Conservation (phyloP, 371 early-diverging fungal species). For the Apophysomyces elegans region DNA sequence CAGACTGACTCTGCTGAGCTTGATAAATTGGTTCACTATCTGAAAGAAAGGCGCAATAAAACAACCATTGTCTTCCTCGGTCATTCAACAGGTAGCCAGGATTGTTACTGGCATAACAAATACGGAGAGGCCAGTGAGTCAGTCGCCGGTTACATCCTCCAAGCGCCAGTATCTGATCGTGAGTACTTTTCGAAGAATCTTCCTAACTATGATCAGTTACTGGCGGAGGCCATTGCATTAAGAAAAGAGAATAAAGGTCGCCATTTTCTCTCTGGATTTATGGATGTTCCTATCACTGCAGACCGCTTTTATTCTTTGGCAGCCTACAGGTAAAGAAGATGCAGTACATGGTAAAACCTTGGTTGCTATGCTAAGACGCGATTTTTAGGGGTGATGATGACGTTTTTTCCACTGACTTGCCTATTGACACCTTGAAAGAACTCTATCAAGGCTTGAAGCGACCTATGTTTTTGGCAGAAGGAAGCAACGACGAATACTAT, state of each 20-base stretch:
- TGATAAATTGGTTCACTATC: slow-evolving; percentile 42
- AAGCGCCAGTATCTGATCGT: slow-evolving; percentile 61
- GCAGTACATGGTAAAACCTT: background rate
- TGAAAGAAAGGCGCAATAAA: slow-evolving; percentile 40
- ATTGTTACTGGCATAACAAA: slow-evolving; percentile 49
- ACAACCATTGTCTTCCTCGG: slow-evolving; percentile 51
- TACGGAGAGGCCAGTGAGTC: slow-evolving; percentile 33
- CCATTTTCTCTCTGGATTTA: slow-evolving; percentile 40
- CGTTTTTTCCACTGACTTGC: slow-evolving; percentile 59
- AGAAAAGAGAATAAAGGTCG: slow-evolving; percentile 40
- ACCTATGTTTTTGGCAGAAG: slow-evolving; percentile 49
- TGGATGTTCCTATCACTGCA: slow-evolving; percentile 47
- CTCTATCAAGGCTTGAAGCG: slow-evolving; percentile 40
- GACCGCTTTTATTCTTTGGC: slow-evolving; percentile 52
- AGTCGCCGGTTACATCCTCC: slow-evolving; percentile 50
- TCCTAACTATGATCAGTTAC: slow-evolving; percentile 28
- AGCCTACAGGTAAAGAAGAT: slow-evolving; percentile 39
- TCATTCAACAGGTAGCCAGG: slow-evolving; percentile 60
- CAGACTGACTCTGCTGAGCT: slow-evolving; percentile 47
- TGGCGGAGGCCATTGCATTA: slow-evolving; percentile 39
- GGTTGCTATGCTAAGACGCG: background rate
- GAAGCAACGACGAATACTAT: slow-evolving; percentile 53
- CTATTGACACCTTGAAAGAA: slow-evolving; percentile 35
- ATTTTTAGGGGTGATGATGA: slow-evolving; percentile 58
- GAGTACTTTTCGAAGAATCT: slow-evolving; percentile 35